Conservation (phyloP, 768 basidiomycete genomes). For the Ramaria sp. region DNA sequence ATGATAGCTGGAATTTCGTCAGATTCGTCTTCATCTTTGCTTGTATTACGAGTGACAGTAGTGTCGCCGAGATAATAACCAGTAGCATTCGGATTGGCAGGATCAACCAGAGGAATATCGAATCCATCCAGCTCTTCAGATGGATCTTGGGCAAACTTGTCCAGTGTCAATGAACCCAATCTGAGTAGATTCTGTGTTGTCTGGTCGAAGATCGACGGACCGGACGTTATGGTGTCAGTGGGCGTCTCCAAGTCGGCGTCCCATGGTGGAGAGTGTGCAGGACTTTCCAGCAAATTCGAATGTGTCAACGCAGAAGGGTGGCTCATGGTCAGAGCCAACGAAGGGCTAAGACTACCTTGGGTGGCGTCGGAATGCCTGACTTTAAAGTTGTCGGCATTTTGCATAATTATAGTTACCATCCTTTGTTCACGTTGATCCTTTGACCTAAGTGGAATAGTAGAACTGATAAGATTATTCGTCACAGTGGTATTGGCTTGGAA, state of each 20-base stretch:
- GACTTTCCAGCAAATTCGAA: not conserved
- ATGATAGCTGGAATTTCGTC: not conserved
- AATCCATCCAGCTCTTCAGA: constrained; percentile 8
- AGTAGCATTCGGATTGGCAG: not conserved
- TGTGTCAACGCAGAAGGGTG: no score
- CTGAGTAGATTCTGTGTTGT: constrained; percentile 6
- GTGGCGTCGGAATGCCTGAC: no score
- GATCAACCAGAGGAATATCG: constrained; percentile 6
- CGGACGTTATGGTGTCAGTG: not conserved
- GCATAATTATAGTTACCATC: no score
- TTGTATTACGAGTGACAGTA: not conserved
- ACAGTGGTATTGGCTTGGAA: no score
- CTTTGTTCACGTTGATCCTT: no score
- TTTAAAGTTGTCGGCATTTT: no score
- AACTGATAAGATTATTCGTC: no score
- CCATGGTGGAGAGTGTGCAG: not conserved
- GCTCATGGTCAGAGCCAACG: no score
- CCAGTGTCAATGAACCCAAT: constrained; percentile 4
- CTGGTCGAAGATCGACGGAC: constrained; percentile 1
- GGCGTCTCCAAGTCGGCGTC: not conserved
- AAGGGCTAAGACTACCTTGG: no score
- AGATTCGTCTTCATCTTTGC: not conserved
- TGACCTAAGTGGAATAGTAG: no score
- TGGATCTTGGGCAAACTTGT: constrained; percentile 3
- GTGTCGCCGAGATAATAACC: not conserved